Percentiles rank a stretch among this genome's conserved stretches.
phyloP scores from a whole-genome alignment of 2,329 filamentous ascomycete genomes.

The Meredithiella fracta region DNA sequence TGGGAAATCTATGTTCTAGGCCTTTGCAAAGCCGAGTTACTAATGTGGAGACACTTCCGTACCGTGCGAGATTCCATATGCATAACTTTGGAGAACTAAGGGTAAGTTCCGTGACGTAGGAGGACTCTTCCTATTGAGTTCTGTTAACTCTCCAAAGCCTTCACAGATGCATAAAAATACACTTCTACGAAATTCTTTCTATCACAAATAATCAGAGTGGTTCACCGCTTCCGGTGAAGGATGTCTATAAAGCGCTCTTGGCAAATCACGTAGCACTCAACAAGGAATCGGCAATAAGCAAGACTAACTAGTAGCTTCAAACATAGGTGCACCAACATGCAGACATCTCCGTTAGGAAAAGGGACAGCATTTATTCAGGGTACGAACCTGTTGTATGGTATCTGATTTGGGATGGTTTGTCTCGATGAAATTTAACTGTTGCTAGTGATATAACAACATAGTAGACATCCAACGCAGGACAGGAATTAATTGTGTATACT shows the following conservation, averaged over 20 bases:
- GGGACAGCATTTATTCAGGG: neutral
- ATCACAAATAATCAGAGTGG: neutral
- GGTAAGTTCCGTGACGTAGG: no score
- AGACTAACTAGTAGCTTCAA: neutral
- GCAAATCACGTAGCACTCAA: conserved; percentile 1
- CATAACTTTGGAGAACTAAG: neutral
- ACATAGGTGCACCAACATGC: neutral
- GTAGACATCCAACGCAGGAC: no score
- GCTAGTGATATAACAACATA: no score
- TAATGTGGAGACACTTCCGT: neutral
- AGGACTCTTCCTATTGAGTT: no score
- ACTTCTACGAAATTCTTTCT: no score
- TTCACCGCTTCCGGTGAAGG: conserved; percentile 4
- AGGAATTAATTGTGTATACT: no score
- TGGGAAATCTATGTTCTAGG: no score
- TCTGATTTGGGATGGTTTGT: neutral
- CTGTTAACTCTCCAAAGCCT: no score
- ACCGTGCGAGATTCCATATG: neutral
- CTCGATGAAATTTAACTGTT: neutral
- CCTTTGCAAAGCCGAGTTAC: no score
- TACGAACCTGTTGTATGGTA: neutral
- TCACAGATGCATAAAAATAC: no score
- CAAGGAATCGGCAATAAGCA: conserved; percentile 2
- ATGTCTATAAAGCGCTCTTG: neutral
- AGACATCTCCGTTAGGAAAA: neutral